Percentiles rank a stretch among this genome's conserved stretches.
phyloP scores from a whole-genome alignment of 1,284 basidiomycete genomes.

The Lentinula novae-zelandiae region DNA sequence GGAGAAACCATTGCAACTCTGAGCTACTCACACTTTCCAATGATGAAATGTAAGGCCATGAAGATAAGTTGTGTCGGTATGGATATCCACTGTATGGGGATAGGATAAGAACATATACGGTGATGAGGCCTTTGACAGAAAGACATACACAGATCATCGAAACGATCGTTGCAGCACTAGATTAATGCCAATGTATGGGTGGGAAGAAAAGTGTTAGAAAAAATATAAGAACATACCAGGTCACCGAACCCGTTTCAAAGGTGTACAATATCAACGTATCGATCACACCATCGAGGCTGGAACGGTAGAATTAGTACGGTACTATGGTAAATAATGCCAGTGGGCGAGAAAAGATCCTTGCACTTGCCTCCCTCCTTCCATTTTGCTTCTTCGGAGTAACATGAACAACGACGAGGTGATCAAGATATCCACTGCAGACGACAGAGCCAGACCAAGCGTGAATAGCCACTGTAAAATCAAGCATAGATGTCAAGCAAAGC shows the following conservation, averaged over 20 bases:
- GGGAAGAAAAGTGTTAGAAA: neutral
- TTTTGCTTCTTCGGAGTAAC: slow-evolving; percentile 35
- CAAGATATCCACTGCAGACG: slow-evolving; percentile 43
- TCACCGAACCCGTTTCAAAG: slow-evolving; percentile 48
- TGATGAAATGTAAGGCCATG: slow-evolving; percentile 21
- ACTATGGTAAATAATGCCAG: slow-evolving; percentile 11
- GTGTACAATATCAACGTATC: slow-evolving; percentile 50
- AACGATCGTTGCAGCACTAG: slow-evolving; percentile 31
- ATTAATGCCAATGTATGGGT: neutral
- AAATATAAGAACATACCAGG: slow-evolving; percentile 30
- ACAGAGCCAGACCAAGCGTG: slow-evolving; percentile 46
- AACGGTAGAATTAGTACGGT: neutral
- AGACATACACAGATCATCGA: slow-evolving; percentile 43
- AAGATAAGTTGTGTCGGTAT: slow-evolving; percentile 20
- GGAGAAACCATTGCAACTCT: neutral
- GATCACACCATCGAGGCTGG: slow-evolving; percentile 46
- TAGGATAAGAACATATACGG: neutral
- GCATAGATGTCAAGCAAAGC: neutral
- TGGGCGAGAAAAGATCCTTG: no score
- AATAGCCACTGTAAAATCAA: slow-evolving; percentile 37
- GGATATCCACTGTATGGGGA: slow-evolving; percentile 16
- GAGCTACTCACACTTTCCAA: slow-evolving; percentile 17
- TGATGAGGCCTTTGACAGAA: neutral
- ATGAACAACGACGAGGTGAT: slow-evolving; percentile 43
- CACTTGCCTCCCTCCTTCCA: slow-evolving; percentile 7